Evolutionary conservation across 352 stramenopile species (phyloP), one percentile per base, ranked within the genome.

Genomic region (Aphanomyces invadans): DNA sequence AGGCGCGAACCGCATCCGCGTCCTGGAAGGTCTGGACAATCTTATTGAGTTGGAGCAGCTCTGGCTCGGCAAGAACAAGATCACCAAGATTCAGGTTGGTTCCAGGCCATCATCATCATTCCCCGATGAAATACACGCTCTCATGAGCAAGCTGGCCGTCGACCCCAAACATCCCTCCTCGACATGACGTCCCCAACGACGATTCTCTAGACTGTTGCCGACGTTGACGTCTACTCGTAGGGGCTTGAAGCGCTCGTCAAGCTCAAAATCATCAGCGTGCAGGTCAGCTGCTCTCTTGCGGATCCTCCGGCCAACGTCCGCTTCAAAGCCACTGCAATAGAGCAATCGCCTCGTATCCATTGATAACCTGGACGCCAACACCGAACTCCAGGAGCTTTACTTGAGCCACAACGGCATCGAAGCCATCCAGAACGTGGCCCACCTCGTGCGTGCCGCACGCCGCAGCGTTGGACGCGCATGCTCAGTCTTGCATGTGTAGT

Each of bases 31-130:
- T 28, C 70, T 99, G 3, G 75, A 92, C 23, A 77, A 82, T 19
- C 78, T 98, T 25, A 76, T 75, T 0, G 85, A 89, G 52, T 74
- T 99, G 5, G 89, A 98, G 74, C 87, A 98, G 71, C 76, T 99
- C 26, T 99, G 95, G 95, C 75, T 99, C 4, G 96, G 96, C 5
- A 98, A 98, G 69, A 99, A 99, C 81, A 99, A 98, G 71, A 98
- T 99, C 75, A 90, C 95, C 70, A 74, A 78, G 53, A 97, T 99
- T 49, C 63, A 89, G 63, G 63, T 69, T 9, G n/a, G n/a, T n/a
- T n/a, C n/a, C n/a, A n/a, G n/a, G n/a, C n/a, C n/a, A n/a, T n/a
- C n/a, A n/a, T n/a, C n/a, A n/a, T n/a, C n/a, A n/a, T n/a, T n/a
- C n/a, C n/a, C n/a, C n/a, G n/a, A n/a, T n/a, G n/a, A n/a, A n/a